Base-by-base conservation (phyloP, 495 filamentous ascomycete genomes). In the Bacidia rubella region DNA sequence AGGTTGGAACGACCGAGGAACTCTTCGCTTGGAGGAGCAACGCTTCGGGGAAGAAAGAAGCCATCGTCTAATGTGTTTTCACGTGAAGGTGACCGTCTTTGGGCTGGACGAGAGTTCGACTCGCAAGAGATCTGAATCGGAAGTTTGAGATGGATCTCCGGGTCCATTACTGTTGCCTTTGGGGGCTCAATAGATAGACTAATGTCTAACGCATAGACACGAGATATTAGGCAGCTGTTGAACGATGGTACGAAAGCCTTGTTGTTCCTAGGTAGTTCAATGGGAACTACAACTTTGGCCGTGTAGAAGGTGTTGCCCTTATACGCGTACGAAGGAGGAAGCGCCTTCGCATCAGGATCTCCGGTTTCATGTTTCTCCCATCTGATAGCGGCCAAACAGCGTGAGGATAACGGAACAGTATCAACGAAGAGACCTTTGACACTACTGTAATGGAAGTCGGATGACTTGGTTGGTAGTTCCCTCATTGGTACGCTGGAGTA, bases 221-320 rank as follows among this genome's bases (percentile, higher is more conserved):
- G 82, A 15, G 83, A 85, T 25, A 85, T 70, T 58, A 95, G 76
- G 66, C 92, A 98, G 50, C 80, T 78, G 67, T 92, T 82, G 69
- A 97, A 98, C 17, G 87, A 89, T 0, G 92, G 93, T 24, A 92
- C 66, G 66, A 90, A 88, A 1, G 79, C 70, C 55, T 81, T 85
- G 57, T 76, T 78, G 19, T 64, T 59, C 10, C 65, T 68, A 0
- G 92, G 88, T 1, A 94, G 70, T 0, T 75, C 70, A 63, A 98
- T 68, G 0, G 92, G 89, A 7, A 95, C 77, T 7, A 83, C 62
- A 9, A 96, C 60, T 3, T 69, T 70, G 1, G 87, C 73, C 1
- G 77, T 84, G 68, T 93, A 85, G 62, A 77, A 85, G 19, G 60
- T 60, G 1, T 62, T 59, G 25, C 70, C 66, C 9, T 59, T 50